phyloP scores from a whole-genome alignment of 345 rosid genomes.

The Citrus reticulata region DNA sequence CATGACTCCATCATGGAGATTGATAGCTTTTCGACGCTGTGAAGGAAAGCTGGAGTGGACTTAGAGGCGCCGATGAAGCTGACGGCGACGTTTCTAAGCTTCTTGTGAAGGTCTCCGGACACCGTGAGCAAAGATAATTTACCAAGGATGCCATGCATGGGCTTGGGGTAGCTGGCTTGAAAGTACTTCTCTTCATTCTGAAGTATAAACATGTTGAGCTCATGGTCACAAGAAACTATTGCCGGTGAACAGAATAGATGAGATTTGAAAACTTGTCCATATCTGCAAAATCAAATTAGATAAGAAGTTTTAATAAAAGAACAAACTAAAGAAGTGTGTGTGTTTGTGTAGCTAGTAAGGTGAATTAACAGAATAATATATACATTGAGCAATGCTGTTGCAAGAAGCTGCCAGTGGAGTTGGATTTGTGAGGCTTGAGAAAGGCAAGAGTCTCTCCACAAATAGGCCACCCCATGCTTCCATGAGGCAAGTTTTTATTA shows the following conservation, averaged over 20 bases:
- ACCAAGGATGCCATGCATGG: slow-evolving; percentile 79
- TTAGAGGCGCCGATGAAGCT: slow-evolving; percentile 49
- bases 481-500: slow-evolving; percentile 35
- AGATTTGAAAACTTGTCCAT: slow-evolving; percentile 77
- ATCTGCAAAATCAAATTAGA: slow-evolving; percentile 27
- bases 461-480: slow-evolving; percentile 81
- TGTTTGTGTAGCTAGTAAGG: too few relatives aligned
- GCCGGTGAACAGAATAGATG: slow-evolving; percentile 78
- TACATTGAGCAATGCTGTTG: slow-evolving; percentile 64
- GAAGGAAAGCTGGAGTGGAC: slow-evolving; percentile 43
- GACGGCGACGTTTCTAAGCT: slow-evolving; percentile 51
- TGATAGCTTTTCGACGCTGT: slow-evolving; percentile 41
- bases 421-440: slow-evolving; percentile 77
- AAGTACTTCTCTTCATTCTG: slow-evolving; percentile 79
- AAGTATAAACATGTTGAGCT: slow-evolving; percentile 73
- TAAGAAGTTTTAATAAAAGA: too few relatives aligned
- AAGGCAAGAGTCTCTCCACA: slow-evolving; percentile 67
- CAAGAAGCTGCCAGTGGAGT: slow-evolving; percentile 62
- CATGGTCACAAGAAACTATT: slow-evolving; percentile 77
- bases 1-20: slow-evolving; percentile 65
- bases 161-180: slow-evolving; percentile 61
- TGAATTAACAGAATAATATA: too few relatives aligned
- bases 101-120: slow-evolving; percentile 73
- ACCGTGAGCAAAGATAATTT: slow-evolving; percentile 45
- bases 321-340: too few relatives aligned